Evolutionary conservation across 768 basidiomycete species (phyloP).

Genomic region (Filobasidium wieringae): DNA sequence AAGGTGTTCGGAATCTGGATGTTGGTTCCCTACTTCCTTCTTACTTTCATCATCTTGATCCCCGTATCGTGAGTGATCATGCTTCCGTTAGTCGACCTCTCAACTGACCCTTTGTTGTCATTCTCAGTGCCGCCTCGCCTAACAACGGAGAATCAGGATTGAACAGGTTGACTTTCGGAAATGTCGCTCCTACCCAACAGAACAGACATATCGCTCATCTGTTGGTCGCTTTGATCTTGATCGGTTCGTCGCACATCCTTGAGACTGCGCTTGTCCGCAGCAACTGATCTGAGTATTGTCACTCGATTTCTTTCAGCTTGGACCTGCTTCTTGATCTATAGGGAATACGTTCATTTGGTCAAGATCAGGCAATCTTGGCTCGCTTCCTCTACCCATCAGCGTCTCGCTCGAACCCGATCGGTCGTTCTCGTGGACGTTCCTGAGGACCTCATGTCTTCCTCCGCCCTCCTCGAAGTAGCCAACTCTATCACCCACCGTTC

Average conservation of each 20-base stretch:
- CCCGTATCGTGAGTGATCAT: slow-evolving; percentile 28
- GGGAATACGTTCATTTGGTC: slow-evolving; percentile 37
- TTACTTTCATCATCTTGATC: slow-evolving; percentile 34
- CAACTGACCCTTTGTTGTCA: neutral
- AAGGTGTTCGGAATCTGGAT: slow-evolving; percentile 38
- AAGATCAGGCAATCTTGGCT: slow-evolving; percentile 37
- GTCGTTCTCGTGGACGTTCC: slow-evolving; percentile 35
- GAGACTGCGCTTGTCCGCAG: neutral
- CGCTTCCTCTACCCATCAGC: slow-evolving; percentile 32
- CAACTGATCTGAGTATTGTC: too few relatives aligned
- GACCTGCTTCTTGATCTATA: slow-evolving; percentile 33
- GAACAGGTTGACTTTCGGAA: slow-evolving; percentile 38
- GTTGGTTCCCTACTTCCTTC: slow-evolving; percentile 35
- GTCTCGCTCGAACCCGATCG: slow-evolving; percentile 33
- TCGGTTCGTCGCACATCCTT: slow-evolving; percentile 15
- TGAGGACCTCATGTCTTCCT: slow-evolving; percentile 26
- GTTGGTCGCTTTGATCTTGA: slow-evolving; percentile 32
- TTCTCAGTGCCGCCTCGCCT: slow-evolving; percentile 23
- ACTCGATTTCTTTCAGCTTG: slow-evolving; percentile 22
- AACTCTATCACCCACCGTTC: slow-evolving; percentile 15
- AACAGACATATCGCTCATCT: slow-evolving; percentile 35
- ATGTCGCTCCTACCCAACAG: slow-evolving; percentile 25
- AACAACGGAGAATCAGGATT: slow-evolving; percentile 28
- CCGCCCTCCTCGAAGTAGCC: slow-evolving; percentile 29
- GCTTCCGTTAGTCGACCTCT: neutral